Conservation (phyloP, 1,284 basidiomycete species). For the Trichosporon sp. region DNA sequence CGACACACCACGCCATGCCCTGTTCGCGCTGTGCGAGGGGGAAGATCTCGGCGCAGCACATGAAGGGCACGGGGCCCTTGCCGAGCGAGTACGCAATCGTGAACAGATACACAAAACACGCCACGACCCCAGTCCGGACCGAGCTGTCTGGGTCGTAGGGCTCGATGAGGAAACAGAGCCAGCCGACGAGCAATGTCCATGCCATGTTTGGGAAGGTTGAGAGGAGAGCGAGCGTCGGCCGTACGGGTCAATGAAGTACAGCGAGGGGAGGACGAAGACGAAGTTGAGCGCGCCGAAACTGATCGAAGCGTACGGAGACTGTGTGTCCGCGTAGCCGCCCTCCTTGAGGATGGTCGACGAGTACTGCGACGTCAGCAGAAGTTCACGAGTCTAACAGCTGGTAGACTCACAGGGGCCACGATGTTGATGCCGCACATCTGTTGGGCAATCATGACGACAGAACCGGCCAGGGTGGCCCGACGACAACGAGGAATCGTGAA, state of each 20-base stretch:
- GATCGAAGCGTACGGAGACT: constrained; percentile 64
- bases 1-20: constrained; percentile 60
- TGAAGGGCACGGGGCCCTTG: constrained; percentile 71
- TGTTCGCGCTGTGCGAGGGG: constrained; percentile 59
- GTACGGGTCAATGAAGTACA: constrained; percentile 61
- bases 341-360: constrained; percentile 67
- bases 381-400: constrained; percentile 62
- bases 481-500: constrained; percentile 64
- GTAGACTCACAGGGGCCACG: constrained; percentile 60
- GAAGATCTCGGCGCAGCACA: constrained; percentile 60
- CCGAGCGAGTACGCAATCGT: constrained; percentile 55
- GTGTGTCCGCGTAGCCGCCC: constrained; percentile 55
- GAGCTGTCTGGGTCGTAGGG: constrained; percentile 8
- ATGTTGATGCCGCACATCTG: constrained; percentile 41
- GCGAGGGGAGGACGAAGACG: constrained; percentile 49
- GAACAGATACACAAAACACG: constrained; percentile 55
- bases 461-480: no score
- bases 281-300: constrained; percentile 60
- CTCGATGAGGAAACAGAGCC: constrained; percentile 48
- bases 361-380: constrained; percentile 43
- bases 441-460: constrained; percentile 71
- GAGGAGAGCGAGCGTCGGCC: constrained; percentile 67
- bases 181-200: constrained; percentile 45
- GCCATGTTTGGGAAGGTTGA: constrained; percentile 60
- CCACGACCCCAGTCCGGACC: constrained; percentile 28